Conservation (phyloP, 2,329 filamentous ascomycete genomes). For the Paracorniculantispora psalliotae region DNA sequence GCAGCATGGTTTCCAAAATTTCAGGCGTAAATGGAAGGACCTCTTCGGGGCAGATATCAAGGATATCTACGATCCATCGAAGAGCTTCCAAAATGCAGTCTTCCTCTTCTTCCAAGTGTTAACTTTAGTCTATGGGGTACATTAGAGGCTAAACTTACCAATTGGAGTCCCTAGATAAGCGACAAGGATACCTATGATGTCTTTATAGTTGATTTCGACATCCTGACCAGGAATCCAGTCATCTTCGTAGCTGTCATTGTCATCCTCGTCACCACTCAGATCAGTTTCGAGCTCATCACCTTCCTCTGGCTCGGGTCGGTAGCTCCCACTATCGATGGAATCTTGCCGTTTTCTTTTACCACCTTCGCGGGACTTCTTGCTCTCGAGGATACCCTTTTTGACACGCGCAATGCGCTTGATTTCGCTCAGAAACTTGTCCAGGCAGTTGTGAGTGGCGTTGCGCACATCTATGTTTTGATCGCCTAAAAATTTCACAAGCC, state of each 20-base stretch:
- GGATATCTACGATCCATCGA: constrained; percentile 92
- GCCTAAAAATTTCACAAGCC: constrained; percentile 84
- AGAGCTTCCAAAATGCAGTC: constrained; percentile 87
- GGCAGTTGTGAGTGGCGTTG: constrained; percentile 78
- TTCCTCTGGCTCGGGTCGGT: constrained; percentile 53
- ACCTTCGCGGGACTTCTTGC: constrained; percentile 64
- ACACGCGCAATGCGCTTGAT: constrained; percentile 92
- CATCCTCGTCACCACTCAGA: constrained; percentile 52
- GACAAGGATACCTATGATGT: constrained; percentile 86
- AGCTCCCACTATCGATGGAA: constrained; percentile 62
- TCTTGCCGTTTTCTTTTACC: constrained; percentile 65
- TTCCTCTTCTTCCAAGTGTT: constrained; percentile 56
- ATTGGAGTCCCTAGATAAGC: constrained; percentile 79
- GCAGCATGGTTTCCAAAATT: constrained; percentile 84
- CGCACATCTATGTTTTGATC: constrained; percentile 93
- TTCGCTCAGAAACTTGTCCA: constrained; percentile 87
- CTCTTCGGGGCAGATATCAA: constrained; percentile 95
- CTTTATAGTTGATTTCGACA: constrained; percentile 87
- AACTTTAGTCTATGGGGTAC: neutral
- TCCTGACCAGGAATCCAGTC: constrained; percentile 98
- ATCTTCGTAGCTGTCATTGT: constrained; percentile 62
- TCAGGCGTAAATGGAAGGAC: constrained; percentile 92
- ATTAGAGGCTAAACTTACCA: constrained; percentile 43
- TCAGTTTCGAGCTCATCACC: constrained; percentile 57
- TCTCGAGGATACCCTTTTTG: constrained; percentile 88